Evolutionary conservation across 352 stramenopile genomes (phyloP).

Genomic region (Phytophthora gonapodyides): DNA sequence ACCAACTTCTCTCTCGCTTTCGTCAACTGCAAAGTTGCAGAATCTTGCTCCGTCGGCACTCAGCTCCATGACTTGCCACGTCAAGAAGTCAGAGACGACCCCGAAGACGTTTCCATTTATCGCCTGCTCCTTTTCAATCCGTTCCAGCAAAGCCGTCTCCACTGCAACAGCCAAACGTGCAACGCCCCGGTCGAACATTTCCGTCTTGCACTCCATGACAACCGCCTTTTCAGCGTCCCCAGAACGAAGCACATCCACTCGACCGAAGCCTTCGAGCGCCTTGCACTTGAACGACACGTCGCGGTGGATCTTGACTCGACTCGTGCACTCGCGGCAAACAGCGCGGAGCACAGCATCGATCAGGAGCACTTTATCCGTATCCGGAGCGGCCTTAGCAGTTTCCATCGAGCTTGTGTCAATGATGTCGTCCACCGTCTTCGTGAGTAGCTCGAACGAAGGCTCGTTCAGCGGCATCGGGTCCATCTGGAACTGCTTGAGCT

Average conservation of each 20-base stretch:
- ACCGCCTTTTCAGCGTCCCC: constrained; percentile 13
- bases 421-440: constrained; percentile 16
- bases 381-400: constrained; percentile 1
- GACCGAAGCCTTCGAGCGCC: constrained; percentile 8
- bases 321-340: constrained; percentile 21
- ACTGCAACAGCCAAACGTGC: constrained; percentile 11
- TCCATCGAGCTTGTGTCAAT: constrained; percentile 22
- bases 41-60: constrained; percentile 14
- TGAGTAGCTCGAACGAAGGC: constrained; percentile 8
- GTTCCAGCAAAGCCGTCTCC: constrained; percentile 19
- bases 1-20: constrained; percentile 8
- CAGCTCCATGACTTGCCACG: constrained; percentile 30
- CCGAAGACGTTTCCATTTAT: constrained; percentile 16
- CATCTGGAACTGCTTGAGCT: constrained; percentile 16
- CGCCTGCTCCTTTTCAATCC: constrained; percentile 10
- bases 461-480: constrained; percentile 22
- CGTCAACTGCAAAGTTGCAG: constrained; percentile 11
- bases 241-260: constrained; percentile 10
- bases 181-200: constrained; percentile 16
- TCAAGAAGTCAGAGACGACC: constrained; percentile 23
- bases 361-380: constrained; percentile 13
- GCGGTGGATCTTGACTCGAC: constrained; percentile 13
- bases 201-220: constrained; percentile 18
- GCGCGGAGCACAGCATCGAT: constrained; percentile 20
- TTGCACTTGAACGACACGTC: constrained; percentile 21